These are phyloP conservation scores for Trypanosoma lewisi DNA, from an alignment of 208 protist species.

Conservation along the genomic window DNA sequence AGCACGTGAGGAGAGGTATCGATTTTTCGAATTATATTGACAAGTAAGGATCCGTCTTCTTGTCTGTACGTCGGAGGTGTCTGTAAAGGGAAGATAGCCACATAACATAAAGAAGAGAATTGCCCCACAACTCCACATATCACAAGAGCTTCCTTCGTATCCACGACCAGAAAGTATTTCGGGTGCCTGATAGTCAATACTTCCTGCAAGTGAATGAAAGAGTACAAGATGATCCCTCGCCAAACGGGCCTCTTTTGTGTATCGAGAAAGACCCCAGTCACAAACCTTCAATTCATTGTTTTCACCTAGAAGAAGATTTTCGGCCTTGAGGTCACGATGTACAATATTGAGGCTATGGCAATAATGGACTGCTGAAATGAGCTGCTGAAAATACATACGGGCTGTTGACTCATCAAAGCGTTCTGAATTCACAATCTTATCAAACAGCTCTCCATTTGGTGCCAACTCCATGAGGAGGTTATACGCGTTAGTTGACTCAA, in stretches of 20 bases:
- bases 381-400: constrained; percentile 90
- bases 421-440: constrained; percentile 92
- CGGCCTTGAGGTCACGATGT: constrained; percentile 93
- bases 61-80: constrained; percentile 77
- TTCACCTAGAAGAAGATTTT: constrained; percentile 89
- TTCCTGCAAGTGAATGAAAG: constrained; percentile 83
- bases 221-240: constrained; percentile 58
- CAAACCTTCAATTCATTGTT: constrained; percentile 86
- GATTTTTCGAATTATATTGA: constrained; percentile 82
- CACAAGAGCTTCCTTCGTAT: constrained; percentile 93
- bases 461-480: constrained; percentile 98
- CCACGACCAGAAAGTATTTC: constrained; percentile 86
- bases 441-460: constrained; percentile 98
- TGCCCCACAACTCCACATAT: constrained; percentile 97
- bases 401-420: constrained; percentile 82
- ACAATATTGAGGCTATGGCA: constrained; percentile 91
- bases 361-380: constrained; percentile 89
- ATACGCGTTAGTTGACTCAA: constrained; percentile 95
- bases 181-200: constrained; percentile 89
- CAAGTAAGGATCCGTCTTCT: constrained; percentile 82
- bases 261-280: constrained; percentile 92
- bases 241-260: constrained; percentile 73
- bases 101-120: constrained; percentile 98
- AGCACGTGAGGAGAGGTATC: constrained; percentile 64
- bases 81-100: constrained; percentile 96